phyloP scores from a whole-genome alignment of 805 yeast genomes.

The Komagataella pseudopastoris region DNA sequence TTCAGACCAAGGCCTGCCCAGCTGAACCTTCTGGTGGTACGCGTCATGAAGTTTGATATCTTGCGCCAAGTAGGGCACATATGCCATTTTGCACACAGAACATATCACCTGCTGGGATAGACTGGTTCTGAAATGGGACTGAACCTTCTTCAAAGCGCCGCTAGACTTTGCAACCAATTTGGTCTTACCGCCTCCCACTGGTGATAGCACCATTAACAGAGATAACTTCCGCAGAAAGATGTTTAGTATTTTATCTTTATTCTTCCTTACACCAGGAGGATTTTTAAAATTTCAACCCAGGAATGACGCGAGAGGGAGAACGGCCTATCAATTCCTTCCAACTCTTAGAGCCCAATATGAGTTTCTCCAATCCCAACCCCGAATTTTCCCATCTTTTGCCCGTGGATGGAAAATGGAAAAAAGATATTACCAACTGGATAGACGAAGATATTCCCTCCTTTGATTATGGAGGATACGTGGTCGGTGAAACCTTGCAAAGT shows the following conservation, averaged over 20 bases:
- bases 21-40: conserved; percentile 34
- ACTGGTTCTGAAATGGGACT: background rate
- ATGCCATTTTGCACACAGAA: conserved; percentile 38
- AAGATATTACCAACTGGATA: conserved; percentile 60
- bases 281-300: background rate
- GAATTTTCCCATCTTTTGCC: conserved; percentile 49
- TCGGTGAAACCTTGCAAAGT: conserved; percentile 58
- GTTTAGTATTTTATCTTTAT: background rate
- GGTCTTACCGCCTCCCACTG: background rate
- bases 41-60: conserved; percentile 35
- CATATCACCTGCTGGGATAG: background rate
- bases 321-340: background rate
- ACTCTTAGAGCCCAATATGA: background rate
- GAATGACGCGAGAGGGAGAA: background rate
- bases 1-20: conserved; percentile 36
- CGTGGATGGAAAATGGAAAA: conserved; percentile 68
- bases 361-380: conserved; percentile 17
- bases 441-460: conserved; percentile 88
- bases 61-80: conserved; percentile 21
- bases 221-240: background rate
- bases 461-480: conserved; percentile 91
- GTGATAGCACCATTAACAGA: background rate
- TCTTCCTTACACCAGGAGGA: background rate
- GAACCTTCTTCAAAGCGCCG: background rate
- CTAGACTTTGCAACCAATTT: background rate